A percentile compares a stretch with the other conserved stretches of the same genome.
Conservation (phyloP, 2,329 filamentous ascomycete genomes). For the Monilinia vaccinii-corymbosi region DNA sequence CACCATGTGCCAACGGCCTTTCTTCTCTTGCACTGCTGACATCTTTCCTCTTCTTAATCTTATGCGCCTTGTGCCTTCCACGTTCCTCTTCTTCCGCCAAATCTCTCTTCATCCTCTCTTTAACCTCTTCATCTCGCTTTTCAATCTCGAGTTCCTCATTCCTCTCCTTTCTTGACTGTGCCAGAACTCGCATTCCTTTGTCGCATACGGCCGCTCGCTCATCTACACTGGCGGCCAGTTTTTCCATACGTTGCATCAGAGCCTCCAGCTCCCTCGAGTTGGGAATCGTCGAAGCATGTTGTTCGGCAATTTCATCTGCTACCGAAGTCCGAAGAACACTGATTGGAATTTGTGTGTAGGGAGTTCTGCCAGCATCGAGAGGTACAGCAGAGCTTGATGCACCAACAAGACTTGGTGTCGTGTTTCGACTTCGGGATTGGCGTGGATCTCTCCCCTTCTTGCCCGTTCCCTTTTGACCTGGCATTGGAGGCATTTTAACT, state of each 20-base stretch:
- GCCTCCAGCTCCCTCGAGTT: conserved; percentile 55
- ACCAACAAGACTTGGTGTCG: conserved; percentile 51
- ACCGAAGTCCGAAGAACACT: conserved; percentile 47
- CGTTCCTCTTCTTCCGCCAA: conserved; percentile 40
- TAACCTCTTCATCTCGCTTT: conserved; percentile 38
- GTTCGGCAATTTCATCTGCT: conserved; percentile 60
- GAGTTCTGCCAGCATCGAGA: conserved; percentile 43
- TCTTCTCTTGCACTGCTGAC: conserved; percentile 52
- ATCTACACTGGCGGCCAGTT: conserved; percentile 57
- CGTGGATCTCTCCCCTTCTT: conserved; percentile 55
- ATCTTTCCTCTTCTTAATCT: conserved; percentile 74
- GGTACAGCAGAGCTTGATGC: conserved; percentile 34
- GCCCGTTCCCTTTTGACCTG: conserved; percentile 52
- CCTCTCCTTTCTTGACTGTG: conserved; percentile 54
- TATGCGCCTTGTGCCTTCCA: conserved; percentile 43
- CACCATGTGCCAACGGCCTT: conserved; percentile 49
- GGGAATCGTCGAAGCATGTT: conserved; percentile 48
- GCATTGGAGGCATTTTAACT: conserved; percentile 45
- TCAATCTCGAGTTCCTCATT: conserved; percentile 42
- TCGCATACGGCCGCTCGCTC: conserved; percentile 60
- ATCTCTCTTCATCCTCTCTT: conserved; percentile 32
- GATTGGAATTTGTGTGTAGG: conserved; percentile 57
- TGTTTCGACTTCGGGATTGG: conserved; percentile 67
- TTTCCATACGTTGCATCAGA: conserved; percentile 54
- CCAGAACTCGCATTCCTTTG: conserved; percentile 62